Conservation (phyloP, 2,329 filamentous ascomycete species). For the Aspergillus sp. region DNA sequence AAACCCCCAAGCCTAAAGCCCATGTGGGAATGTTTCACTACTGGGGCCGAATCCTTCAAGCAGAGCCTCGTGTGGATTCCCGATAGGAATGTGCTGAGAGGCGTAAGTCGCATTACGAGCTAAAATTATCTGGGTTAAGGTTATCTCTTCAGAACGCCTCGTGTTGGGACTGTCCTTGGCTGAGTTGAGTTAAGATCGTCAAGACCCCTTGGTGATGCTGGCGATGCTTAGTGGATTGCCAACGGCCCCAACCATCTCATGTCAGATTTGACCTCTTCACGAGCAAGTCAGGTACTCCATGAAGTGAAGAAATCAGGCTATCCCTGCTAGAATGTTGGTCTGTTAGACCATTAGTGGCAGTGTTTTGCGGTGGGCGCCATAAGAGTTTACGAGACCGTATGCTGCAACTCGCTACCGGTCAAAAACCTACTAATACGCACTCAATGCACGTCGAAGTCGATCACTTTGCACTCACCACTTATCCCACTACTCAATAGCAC, state of each 20-base stretch:
- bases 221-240: neutral
- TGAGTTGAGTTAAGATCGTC: neutral
- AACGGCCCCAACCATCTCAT: neutral
- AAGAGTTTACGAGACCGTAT: too few species aligned
- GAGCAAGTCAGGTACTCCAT: neutral
- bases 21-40: too few species aligned
- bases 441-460: conserved; percentile 5
- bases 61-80: neutral
- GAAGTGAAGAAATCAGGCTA: neutral
- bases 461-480: neutral
- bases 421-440: conserved; percentile 6
- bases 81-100: neutral
- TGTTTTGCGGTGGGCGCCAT: too few species aligned
- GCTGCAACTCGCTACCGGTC: neutral
- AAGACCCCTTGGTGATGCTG: neutral
- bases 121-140: conserved; percentile 1
- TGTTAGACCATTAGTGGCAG: neutral
- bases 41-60: neutral
- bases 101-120: neutral
- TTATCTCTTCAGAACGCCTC: neutral
- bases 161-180: conserved; percentile 1
- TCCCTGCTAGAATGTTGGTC: neutral
- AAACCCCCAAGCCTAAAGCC: neutral
- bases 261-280: neutral
- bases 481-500: neutral